Percentiles rank a stretch among this genome's conserved stretches.
Evolutionary conservation across 768 basidiomycete genomes (phyloP).

Genomic region (Boletus tomentosulus): DNA sequence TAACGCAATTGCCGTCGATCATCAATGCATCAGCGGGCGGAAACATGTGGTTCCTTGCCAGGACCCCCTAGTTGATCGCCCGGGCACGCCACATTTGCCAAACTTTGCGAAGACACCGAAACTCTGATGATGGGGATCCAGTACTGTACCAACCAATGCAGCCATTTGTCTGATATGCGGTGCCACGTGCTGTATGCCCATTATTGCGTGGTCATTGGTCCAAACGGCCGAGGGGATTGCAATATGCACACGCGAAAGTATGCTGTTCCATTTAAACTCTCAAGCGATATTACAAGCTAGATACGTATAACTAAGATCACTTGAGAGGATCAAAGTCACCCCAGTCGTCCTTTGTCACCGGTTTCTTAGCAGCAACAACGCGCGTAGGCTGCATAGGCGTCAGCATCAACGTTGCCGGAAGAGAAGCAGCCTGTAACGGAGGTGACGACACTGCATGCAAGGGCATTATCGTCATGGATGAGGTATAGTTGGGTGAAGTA

Average conservation of each 20-base stretch:
- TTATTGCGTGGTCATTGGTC: slow-evolving; percentile 73
- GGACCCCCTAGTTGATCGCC: too few species aligned
- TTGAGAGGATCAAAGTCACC: slow-evolving; percentile 73
- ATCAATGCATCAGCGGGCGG: too few species aligned
- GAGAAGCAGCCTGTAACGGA: slow-evolving; percentile 28
- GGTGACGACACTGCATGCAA: slow-evolving; percentile 27
- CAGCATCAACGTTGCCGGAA: slow-evolving; percentile 49
- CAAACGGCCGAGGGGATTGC: slow-evolving; percentile 74
- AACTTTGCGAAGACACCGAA: too few species aligned
- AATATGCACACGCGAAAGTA: slow-evolving; percentile 94
- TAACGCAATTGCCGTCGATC: too few species aligned
- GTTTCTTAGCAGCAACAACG: slow-evolving; percentile 38
- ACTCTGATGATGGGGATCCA: slow-evolving; percentile 9
- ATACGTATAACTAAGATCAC: slow-evolving; percentile 15
- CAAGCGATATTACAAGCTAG: background rate
- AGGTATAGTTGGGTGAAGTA: slow-evolving; percentile 11
- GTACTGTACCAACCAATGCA: slow-evolving; percentile 74
- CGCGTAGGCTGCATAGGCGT: slow-evolving; percentile 55
- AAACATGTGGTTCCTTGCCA: too few species aligned
- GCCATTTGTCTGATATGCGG: slow-evolving; percentile 94
- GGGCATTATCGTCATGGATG: slow-evolving; percentile 18
- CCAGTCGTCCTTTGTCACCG: slow-evolving; percentile 64
- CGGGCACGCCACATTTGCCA: too few species aligned
- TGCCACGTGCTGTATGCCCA: too few species aligned
- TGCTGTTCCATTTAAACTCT: slow-evolving; percentile 35